Evolutionary conservation across 352 stramenopile genomes (phyloP).

Genomic region (Pythium rhizo-oryzae): DNA sequence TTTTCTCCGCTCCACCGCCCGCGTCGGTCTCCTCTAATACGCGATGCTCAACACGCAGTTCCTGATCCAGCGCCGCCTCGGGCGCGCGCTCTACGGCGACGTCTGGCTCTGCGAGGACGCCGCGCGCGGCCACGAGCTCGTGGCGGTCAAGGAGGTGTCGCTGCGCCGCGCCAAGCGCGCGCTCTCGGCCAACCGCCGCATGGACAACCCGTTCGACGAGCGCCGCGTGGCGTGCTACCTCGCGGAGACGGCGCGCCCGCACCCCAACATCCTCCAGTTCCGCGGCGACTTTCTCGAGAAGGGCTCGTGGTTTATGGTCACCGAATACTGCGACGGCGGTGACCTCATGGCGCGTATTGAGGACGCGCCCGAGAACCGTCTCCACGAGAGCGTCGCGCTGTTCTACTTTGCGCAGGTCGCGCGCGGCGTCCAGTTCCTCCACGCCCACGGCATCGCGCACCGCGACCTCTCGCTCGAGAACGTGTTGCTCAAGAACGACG

Average conservation of each 20-base stretch:
- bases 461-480: conserved; percentile 44
- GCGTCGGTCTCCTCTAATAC: not conserved
- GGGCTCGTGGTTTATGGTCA: conserved; percentile 18
- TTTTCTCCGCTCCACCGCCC: not conserved
- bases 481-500: conserved; percentile 30
- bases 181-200: conserved; percentile 31
- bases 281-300: conserved; percentile 42
- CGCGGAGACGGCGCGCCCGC: conserved; percentile 26
- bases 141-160: conserved; percentile 55
- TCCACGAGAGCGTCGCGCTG: conserved; percentile 23
- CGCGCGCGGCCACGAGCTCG: conserved; percentile 24
- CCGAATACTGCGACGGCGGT: conserved; percentile 14
- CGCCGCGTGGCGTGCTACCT: conserved; percentile 32
- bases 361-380: not conserved
- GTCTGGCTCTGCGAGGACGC: conserved; percentile 58
- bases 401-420: conserved; percentile 35
- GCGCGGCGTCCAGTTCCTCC: conserved; percentile 32
- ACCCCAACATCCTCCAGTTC: conserved; percentile 47
- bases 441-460: conserved; percentile 32
- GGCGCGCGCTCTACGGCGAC: conserved; percentile 48
- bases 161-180: conserved; percentile 30
- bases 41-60: conserved; percentile 19
- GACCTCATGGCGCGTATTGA: conserved; percentile 42
- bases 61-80: conserved; percentile 15
- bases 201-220: conserved; percentile 52